Base-by-base conservation (phyloP, 805 yeast species). In the Candida xiaguanensis region DNA sequence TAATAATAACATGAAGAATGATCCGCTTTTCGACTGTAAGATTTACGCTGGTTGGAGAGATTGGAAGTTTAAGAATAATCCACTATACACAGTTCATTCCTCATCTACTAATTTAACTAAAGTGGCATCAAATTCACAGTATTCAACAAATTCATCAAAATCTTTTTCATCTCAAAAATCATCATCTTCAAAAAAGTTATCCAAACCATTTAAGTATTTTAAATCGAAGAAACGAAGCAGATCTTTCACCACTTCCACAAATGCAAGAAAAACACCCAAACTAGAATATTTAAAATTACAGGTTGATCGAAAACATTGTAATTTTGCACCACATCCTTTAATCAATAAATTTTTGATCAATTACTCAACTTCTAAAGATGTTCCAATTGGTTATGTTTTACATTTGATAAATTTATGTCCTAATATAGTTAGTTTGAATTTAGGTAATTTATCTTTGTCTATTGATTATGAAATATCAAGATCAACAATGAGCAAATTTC, bases 21-120 rank as follows among this genome's bases (percentile, higher is more conserved):
- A 42, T 14, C 42, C 27, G 8, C 30, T 42, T 15, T 15, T 40
- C 9, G 17, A 19, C 12, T 39, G 38, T 31, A 57, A 59, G 30
- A 74, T 80, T 2, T 60, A 75, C 36, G 95, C 95, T 0, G 83
- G 91, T 8, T 88, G 96, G 96, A 72, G 96, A 55, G 96, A 88
- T 57, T 88, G 95, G 95, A 83, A 86, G 52, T 82, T 74, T 51
- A 73, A 86, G 45, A 75, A 74, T 37, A 89, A 83, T 58, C 86
- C 91, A 1, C 56, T 85, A 25, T 82, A 82, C 52, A 53, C 68
- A 1, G 44, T 61, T 29, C 53, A 47, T 36, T 50, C 56, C 2
- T 37, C 44, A n/a, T 45, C 58, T 1, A 35, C 47, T 6, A 42
- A 37, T 13, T 46, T 52, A 20, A 46, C 52, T 4, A 47, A 47